A percentile compares a stretch with the other conserved stretches of the same genome.
Conservation (phyloP, 768 basidiomycete genomes). For the Xerocomellus intermedius region DNA sequence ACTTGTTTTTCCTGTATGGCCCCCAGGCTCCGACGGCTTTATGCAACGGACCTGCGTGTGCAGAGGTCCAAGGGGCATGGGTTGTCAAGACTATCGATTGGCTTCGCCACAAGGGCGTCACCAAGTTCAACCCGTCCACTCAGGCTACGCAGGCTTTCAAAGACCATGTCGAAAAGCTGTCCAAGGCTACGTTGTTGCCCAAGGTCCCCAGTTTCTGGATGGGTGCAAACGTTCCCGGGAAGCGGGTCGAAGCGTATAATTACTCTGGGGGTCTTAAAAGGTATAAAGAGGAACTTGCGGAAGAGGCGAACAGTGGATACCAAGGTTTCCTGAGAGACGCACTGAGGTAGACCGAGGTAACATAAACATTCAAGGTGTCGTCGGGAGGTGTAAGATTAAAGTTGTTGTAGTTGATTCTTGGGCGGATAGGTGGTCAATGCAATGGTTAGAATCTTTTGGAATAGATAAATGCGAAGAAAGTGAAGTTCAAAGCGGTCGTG, state of each 20-base stretch:
- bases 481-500: too few species aligned
- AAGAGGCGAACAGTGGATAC: conserved; percentile 7
- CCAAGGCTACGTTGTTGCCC: neutral
- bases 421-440: neutral
- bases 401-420: neutral
- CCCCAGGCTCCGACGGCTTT: conserved; percentile 11
- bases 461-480: too few species aligned
- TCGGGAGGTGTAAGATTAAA: neutral
- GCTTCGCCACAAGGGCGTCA: neutral
- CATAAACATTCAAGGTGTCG: neutral
- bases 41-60: conserved; percentile 3
- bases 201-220: conserved; percentile 9
- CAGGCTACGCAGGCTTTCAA: neutral
- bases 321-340: conserved; percentile 8
- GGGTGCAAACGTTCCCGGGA: conserved; percentile 10
- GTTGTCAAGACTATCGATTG: conserved; percentile 4
- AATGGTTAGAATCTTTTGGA: too few species aligned
- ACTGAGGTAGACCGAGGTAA: neutral
- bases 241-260: conserved; percentile 8
- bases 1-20: conserved; percentile 5
- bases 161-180: neutral
- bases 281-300: conserved; percentile 9
- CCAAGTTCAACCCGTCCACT: conserved; percentile 5
- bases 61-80: conserved; percentile 4
- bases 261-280: conserved; percentile 3